phyloP scores from a whole-genome alignment of 2,329 filamentous ascomycete genomes.

The Pseudogymnoascus sp. region DNA sequence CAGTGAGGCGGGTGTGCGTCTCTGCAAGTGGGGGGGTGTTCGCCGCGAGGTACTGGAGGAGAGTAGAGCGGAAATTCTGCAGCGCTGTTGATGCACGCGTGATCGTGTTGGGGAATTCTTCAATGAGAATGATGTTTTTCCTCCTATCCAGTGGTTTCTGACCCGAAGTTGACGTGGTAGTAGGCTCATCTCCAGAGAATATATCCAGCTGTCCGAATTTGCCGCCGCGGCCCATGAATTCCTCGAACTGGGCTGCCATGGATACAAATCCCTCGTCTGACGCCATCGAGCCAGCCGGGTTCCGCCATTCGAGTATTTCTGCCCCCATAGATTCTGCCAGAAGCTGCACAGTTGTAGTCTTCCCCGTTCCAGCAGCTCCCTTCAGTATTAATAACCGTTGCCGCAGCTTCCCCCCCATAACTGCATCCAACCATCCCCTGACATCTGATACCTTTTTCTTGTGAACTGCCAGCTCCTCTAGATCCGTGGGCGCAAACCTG shows the following conservation, averaged over 20 bases:
- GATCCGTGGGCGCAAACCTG: slow-evolving; percentile 62
- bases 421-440: slow-evolving; percentile 69
- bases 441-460: slow-evolving; percentile 91
- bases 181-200: slow-evolving; percentile 22
- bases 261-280: slow-evolving; percentile 53
- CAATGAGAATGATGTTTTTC: slow-evolving; percentile 60
- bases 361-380: slow-evolving; percentile 83
- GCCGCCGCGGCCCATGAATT: slow-evolving; percentile 76
- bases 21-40: slow-evolving; percentile 50
- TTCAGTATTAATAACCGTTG: slow-evolving; percentile 78
- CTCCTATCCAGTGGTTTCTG: slow-evolving; percentile 22
- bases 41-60: slow-evolving; percentile 66
- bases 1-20: slow-evolving; percentile 30
- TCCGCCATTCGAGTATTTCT: slow-evolving; percentile 83
- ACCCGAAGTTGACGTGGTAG: slow-evolving; percentile 24
- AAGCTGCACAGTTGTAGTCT: slow-evolving; percentile 77
- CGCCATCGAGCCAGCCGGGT: slow-evolving; percentile 56
- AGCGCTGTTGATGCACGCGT: slow-evolving; percentile 55
- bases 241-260: slow-evolving; percentile 74
- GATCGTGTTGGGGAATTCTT: slow-evolving; percentile 75
- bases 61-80: slow-evolving; percentile 62
- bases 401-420: slow-evolving; percentile 54
- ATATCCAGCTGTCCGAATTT: slow-evolving; percentile 65
- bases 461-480: slow-evolving; percentile 86
- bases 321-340: slow-evolving; percentile 70